Percentiles rank a stretch among this genome's conserved stretches.
Evolutionary conservation across 2,329 filamentous ascomycete genomes (phyloP).

Genomic region (Colletotrichum filicis): DNA sequence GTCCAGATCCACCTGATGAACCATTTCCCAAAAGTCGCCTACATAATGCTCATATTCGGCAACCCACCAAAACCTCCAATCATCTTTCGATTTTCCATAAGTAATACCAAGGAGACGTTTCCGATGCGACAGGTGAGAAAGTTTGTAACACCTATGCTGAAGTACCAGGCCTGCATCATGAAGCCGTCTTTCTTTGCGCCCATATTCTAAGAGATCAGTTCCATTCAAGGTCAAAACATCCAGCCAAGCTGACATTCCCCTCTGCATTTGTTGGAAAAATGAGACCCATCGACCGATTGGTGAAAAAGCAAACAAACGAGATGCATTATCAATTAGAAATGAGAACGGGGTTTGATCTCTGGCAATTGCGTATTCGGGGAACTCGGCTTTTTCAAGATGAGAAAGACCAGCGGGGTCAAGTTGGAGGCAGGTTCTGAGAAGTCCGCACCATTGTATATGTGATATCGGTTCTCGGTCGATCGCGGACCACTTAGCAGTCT

Average conservation of each 20-base stretch:
- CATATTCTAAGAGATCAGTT: constrained; percentile 39
- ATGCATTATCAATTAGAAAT: no score
- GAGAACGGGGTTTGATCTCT: no score
- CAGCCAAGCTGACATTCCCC: not conserved
- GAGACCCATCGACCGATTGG: no score
- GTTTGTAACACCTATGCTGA: no score
- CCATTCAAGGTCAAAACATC: not conserved
- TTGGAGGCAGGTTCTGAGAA: not conserved
- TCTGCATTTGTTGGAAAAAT: not conserved
- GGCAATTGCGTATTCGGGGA: no score
- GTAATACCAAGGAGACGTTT: constrained; percentile 9
- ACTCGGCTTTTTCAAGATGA: not conserved
- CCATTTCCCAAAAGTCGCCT: constrained; percentile 10
- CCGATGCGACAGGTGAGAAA: no score
- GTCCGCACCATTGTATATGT: not conserved
- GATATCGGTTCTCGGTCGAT: not conserved
- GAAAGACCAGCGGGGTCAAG: not conserved
- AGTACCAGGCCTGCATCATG: not conserved
- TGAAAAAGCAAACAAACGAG: not conserved
- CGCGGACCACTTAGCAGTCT: accelerated
- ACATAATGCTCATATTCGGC: not conserved
- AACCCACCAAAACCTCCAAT: constrained; percentile 23
- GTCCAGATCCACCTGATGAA: not conserved
- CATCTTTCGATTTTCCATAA: not conserved
- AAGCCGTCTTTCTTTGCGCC: constrained; percentile 29